phyloP scores from a whole-genome alignment of 2,329 filamentous ascomycete genomes.

The Bretziella fagacearum region DNA sequence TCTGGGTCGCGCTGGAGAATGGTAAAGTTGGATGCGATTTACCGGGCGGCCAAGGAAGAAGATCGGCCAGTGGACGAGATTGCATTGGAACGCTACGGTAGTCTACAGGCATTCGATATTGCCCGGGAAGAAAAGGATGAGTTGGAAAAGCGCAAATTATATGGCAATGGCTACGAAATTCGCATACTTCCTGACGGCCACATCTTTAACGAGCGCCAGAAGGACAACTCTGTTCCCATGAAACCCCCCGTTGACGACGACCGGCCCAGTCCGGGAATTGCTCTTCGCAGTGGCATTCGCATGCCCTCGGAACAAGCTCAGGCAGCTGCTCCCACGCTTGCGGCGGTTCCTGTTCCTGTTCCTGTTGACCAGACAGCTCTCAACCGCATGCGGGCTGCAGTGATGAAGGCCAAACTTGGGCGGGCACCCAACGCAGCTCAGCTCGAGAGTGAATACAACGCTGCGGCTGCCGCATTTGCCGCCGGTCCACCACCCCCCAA shows the following conservation, averaged over 20 bases:
- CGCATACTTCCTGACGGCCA: slow-evolving; percentile 82
- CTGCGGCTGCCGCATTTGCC: slow-evolving; percentile 48
- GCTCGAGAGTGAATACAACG: slow-evolving; percentile 71
- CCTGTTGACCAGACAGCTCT: slow-evolving; percentile 62
- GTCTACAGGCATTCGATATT: slow-evolving; percentile 72
- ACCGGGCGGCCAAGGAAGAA: slow-evolving; percentile 58
- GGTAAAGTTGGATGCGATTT: slow-evolving; percentile 81
- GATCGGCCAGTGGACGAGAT: slow-evolving; percentile 63
- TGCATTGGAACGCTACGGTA: slow-evolving; percentile 66
- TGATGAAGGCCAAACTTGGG: slow-evolving; percentile 89
- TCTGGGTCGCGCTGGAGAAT: slow-evolving; percentile 85
- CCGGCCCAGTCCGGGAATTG: background rate
- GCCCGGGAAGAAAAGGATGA: slow-evolving; percentile 88
- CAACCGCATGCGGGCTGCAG: slow-evolving; percentile 78
- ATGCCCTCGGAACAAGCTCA: slow-evolving; percentile 3
- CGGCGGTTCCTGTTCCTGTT: too few relatives aligned
- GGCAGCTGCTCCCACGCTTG: slow-evolving; percentile 20
- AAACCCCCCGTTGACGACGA: too few relatives aligned
- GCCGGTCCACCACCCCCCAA: slow-evolving; percentile 33
- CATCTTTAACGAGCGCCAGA: slow-evolving; percentile 53
- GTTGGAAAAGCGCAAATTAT: slow-evolving; percentile 62
- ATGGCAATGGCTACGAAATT: slow-evolving; percentile 69
- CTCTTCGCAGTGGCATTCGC: slow-evolving; percentile 9
- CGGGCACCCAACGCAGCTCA: slow-evolving; percentile 56
- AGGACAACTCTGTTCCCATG: background rate